Conservation (phyloP, 176 grass and related monocot species). For the Hordeum vulgare region DNA sequence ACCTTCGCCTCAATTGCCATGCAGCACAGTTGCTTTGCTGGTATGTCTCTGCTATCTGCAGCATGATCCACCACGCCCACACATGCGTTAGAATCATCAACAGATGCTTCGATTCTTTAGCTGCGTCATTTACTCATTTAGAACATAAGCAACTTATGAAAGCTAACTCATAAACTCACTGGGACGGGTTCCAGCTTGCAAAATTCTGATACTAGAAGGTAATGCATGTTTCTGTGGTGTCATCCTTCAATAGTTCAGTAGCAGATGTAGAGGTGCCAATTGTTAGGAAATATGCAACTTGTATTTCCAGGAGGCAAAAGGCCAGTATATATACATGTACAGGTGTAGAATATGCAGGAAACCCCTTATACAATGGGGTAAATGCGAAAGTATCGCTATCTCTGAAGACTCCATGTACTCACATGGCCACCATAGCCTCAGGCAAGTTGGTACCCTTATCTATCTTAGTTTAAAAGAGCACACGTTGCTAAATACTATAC, state of each 20-base stretch:
- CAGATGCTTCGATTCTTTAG: neutral
- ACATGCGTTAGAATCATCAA: neutral
- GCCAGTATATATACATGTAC: too few relatives aligned
- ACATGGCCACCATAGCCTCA: neutral
- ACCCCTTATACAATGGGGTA: too few relatives aligned
- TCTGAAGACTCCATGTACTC: neutral
- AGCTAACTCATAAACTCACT: neutral
- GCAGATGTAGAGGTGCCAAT: neutral
- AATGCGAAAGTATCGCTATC: neutral
- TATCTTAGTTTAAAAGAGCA: too few relatives aligned
- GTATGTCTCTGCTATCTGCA: neutral
- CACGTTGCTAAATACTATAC: neutral
- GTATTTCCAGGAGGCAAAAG: too few relatives aligned
- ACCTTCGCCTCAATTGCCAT: neutral
- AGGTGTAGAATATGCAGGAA: too few relatives aligned
- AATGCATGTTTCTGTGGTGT: neutral
- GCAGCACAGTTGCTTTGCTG: slow-evolving; percentile 13
- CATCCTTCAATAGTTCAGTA: neutral
- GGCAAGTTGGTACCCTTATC: neutral
- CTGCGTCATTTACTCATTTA: neutral
- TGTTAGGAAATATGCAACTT: too few relatives aligned
- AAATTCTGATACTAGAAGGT: neutral
- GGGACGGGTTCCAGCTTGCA: neutral
- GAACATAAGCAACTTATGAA: neutral
- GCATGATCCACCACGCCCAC: neutral